These are phyloP conservation scores for Triglochin maritima DNA, from an alignment of 106 monocot species.

Conservation along the genomic window DNA sequence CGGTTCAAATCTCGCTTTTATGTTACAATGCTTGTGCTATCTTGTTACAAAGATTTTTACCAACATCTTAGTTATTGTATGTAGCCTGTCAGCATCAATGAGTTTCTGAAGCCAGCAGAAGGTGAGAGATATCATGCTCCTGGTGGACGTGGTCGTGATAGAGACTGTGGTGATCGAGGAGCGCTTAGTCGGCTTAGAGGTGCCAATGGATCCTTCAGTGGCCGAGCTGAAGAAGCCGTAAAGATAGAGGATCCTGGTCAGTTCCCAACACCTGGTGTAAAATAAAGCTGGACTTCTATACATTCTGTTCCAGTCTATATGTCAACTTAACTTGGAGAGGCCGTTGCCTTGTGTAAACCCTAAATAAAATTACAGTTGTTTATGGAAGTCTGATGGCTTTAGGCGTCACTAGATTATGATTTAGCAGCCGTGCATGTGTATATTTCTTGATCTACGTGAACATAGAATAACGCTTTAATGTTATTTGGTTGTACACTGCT, in stretches of 20 bases:
- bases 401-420: no score
- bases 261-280: constrained; percentile 19
- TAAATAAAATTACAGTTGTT: no score
- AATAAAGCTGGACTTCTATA: background rate
- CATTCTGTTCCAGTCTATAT: background rate
- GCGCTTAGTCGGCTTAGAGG: constrained; percentile 1
- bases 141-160: constrained; percentile 10
- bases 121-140: constrained; percentile 9
- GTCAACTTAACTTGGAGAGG: no score
- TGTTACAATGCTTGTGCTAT: no score
- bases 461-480: no score
- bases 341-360: no score
- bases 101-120: constrained; percentile 27
- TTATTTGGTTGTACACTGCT: no score
- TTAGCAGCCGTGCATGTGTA: no score
- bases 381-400: no score
- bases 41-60: background rate
- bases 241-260: constrained; percentile 18
- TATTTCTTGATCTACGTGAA: no score
- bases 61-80: background rate
- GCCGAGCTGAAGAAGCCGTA: background rate
- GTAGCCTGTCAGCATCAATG: constrained; percentile 22
- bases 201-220: background rate
- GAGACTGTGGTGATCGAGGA: constrained; percentile 14
- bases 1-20: no score